A percentile compares a stretch with the other conserved stretches of the same genome.
phyloP scores from a whole-genome alignment of 2,329 filamentous ascomycete species.

The Paracorniculantispora psalliotae region DNA sequence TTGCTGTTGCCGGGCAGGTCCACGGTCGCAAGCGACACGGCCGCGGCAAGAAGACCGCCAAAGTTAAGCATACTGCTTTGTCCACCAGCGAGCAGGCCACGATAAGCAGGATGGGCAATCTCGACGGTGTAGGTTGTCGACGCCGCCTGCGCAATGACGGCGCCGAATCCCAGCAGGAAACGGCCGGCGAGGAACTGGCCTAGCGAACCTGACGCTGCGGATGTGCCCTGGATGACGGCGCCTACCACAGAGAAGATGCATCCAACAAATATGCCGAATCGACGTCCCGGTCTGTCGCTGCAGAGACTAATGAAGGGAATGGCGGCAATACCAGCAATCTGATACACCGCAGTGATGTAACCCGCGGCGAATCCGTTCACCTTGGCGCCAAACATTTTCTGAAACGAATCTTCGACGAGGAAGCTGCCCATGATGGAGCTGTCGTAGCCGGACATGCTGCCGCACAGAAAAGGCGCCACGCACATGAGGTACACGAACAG shows the following conservation, averaged over 20 bases:
- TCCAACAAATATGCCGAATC: conserved; percentile 40
- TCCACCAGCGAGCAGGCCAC: conserved; percentile 27
- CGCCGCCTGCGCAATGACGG: conserved; percentile 40
- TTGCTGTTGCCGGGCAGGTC: conserved; percentile 33
- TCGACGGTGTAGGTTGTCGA: conserved; percentile 45
- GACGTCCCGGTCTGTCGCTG: conserved; percentile 39
- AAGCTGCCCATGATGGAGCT: conserved; percentile 47
- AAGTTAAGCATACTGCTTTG: conserved; percentile 41
- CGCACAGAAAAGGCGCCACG: conserved; percentile 15
- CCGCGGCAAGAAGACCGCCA: conserved; percentile 47
- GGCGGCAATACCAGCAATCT: conserved; percentile 40
- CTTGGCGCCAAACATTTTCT: conserved; percentile 36
- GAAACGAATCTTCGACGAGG: conserved; percentile 48
- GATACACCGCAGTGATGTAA: conserved; percentile 45
- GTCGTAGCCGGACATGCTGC: conserved; percentile 30
- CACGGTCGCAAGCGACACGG: conserved; percentile 40
- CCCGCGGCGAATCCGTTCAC: conserved; percentile 46
- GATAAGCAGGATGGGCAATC: conserved; percentile 41
- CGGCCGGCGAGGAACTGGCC: conserved; percentile 30
- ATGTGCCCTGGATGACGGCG: background rate
- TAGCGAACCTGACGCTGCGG: background rate
- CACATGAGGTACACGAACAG: conserved; percentile 13
- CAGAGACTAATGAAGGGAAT: conserved; percentile 39
- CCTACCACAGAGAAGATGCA: conserved; percentile 22
- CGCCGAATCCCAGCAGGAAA: conserved; percentile 49